Percentiles rank a stretch among this genome's conserved stretches.
phyloP scores from a whole-genome alignment of 768 basidiomycete species.

The Trametes meyenii region DNA sequence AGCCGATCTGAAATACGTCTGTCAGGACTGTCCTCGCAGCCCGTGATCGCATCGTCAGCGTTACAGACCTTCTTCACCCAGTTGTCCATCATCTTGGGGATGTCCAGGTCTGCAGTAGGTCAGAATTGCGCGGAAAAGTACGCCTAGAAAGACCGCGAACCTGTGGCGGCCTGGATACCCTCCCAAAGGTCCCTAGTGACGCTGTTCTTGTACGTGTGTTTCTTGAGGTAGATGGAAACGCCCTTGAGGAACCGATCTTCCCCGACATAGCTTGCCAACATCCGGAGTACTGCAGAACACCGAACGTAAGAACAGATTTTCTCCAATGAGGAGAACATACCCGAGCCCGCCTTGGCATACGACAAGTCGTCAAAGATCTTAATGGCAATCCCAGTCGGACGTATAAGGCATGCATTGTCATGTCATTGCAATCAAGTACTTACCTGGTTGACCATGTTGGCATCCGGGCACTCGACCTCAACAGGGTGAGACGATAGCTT shows the following conservation, averaged over 20 bases:
- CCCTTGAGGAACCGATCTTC: conserved; percentile 87
- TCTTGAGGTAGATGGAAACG: conserved; percentile 90
- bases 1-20: conserved; percentile 57
- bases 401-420: background rate
- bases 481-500: conserved; percentile 91
- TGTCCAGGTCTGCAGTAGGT: conserved; percentile 54
- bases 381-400: too few species aligned
- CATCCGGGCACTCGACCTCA: conserved; percentile 90
- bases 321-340: conserved; percentile 35
- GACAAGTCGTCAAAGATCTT: conserved; percentile 90
- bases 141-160: conserved; percentile 29
- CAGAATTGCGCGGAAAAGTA: background rate
- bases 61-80: conserved; percentile 79
- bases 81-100: conserved; percentile 82
- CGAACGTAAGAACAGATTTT: background rate
- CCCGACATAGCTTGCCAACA: conserved; percentile 88
- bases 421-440: background rate
- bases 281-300: conserved; percentile 72
- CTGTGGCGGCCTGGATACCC: conserved; percentile 77
- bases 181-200: conserved; percentile 87
- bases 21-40: background rate
- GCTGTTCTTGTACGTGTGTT: conserved; percentile 82
- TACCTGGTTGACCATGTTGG: conserved; percentile 81
- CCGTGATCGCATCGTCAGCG: background rate
- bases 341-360: conserved; percentile 84